Base-by-base conservation (phyloP, 805 yeast species). In the Candida adriatica region DNA sequence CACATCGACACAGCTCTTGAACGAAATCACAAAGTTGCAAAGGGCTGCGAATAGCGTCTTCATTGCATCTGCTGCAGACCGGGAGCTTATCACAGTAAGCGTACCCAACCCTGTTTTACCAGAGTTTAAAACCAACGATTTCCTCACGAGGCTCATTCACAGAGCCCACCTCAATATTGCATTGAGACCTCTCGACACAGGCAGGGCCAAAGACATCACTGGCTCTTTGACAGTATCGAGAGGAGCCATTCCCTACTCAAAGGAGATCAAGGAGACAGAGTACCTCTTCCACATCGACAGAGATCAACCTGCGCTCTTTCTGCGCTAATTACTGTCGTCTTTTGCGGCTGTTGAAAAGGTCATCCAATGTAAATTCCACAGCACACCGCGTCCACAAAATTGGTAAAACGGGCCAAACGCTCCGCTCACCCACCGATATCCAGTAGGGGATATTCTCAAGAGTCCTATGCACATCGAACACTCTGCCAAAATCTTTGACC, bases 361-460 rank as follows among this genome's bases (percentile, higher is more conserved):
- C 85, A 53, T 88, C 95, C 34, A 90, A 63, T 16, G 87, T 81
- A 58, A 81, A 85, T 62, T 90, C 98, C 33, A 90, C 81, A 2
- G 88, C 76, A 48, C 96, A 84, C 28, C 98, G 64, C 1, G 95
- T 81, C 75, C 87, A 79, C 18, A 92, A 64, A 22, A 87, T 62
- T 0, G 95, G 85, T 39, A 85, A 65, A 31, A 85, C 71, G 1
- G 95, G 94, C 97, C 97, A 92, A 2, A 87, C 86, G 26, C 95
- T 81, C 41, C 81, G 66, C 55, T 90, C 96, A 5, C 98, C 98
- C 19, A 88, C 85, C 31, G 71, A 62, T 10, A 87, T 75, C 94
- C 96, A 90, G 51, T 86, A 85, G 5, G 86, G 81, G 15, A 87
- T 79, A 53, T 85, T 87, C 50, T 86, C 95, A 48, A 86, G 72